A percentile compares a stretch with the other conserved stretches of the same genome.
phyloP scores from a whole-genome alignment of 1,139 yeast genomes.

The Geotrichum fermentans region DNA sequence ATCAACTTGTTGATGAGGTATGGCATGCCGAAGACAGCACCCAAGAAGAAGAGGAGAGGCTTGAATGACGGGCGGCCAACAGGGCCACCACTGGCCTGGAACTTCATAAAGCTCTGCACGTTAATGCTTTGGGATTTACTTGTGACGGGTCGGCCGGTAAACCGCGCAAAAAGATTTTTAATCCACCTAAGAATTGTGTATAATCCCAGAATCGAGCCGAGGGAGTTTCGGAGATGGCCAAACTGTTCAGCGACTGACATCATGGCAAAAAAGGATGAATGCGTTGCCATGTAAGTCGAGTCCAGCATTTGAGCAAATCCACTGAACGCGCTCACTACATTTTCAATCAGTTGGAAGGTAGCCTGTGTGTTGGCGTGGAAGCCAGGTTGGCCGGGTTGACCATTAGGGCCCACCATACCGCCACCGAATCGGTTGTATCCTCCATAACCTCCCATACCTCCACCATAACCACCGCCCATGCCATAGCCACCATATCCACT shows the following conservation, averaged over 20 bases:
- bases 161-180: conserved; percentile 36
- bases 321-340: conserved; percentile 89
- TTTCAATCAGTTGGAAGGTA: conserved; percentile 87
- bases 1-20: conserved; percentile 72
- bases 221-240: conserved; percentile 75
- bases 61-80: conserved; percentile 63
- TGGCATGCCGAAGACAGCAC: conserved; percentile 91
- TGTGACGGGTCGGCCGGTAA: conserved; percentile 26
- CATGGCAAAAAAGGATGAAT: conserved; percentile 93
- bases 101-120: conserved; percentile 63
- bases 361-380: conserved; percentile 62
- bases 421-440: conserved; percentile 26
- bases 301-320: conserved; percentile 98
- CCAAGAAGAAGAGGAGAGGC: conserved; percentile 76
- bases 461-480: conserved; percentile 4
- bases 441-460: conserved; percentile 22
- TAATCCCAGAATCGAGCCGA: conserved; percentile 82
- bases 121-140: conserved; percentile 43
- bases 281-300: conserved; percentile 97
- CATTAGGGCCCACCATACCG: conserved; percentile 25
- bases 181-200: conserved; percentile 73
- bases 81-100: conserved; percentile 38
- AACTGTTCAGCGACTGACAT: conserved; percentile 92
- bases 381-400: conserved; percentile 25
- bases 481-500: conserved; percentile 26